A percentile compares a stretch with the other conserved stretches of the same genome.
Evolutionary conservation across 2,329 filamentous ascomycete species (phyloP).

Genomic region (Colletotrichum ledebouriae): DNA sequence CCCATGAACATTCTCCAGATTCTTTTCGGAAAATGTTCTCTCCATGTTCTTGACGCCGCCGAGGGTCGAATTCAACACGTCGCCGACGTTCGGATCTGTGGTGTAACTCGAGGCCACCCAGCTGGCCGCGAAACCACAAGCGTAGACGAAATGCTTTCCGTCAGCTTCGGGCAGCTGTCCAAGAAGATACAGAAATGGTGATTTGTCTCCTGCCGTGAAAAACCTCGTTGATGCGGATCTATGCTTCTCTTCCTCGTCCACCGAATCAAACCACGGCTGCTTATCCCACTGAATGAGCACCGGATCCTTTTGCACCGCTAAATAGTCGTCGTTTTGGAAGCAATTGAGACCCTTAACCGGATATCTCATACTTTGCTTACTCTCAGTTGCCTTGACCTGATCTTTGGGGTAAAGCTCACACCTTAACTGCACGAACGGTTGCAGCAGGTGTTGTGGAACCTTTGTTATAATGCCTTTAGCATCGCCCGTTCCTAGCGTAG

Average conservation of each 20-base stretch:
- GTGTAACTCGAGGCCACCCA: neutral
- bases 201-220: neutral
- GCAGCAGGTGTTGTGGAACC: neutral
- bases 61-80: neutral
- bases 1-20: no score
- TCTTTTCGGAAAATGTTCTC: neutral
- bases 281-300: neutral
- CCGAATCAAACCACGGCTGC: neutral
- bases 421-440: constrained; percentile 25
- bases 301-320: neutral
- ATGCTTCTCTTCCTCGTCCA: neutral
- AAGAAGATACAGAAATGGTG: neutral
- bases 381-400: neutral
- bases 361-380: neutral
- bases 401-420: neutral
- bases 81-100: constrained; percentile 1
- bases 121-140: neutral
- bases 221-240: neutral
- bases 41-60: neutral
- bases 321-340: neutral
- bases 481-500: no score
- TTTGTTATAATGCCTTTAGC: no score
- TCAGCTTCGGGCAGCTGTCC: neutral
- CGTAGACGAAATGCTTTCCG: neutral
- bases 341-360: constrained; percentile 12